Evolutionary conservation across 768 basidiomycete genomes (phyloP).

Genomic region (Tylopilus subfusipes): DNA sequence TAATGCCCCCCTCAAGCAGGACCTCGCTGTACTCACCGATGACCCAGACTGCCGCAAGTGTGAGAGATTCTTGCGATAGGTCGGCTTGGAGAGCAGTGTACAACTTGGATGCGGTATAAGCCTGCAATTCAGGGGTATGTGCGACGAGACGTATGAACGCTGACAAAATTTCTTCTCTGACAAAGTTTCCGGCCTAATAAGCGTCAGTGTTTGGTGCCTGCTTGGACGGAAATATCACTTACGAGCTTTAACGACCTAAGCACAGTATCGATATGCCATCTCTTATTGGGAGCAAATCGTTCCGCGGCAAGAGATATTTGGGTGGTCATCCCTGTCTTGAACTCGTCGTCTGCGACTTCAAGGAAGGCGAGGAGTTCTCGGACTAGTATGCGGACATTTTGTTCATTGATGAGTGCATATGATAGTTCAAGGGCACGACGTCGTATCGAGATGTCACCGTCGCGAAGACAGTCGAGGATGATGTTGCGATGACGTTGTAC

Average conservation of each 20-base stretch:
- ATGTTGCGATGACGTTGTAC: slow-evolving; percentile 98
- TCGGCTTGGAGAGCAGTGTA: slow-evolving; percentile 85
- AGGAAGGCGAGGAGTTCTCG: slow-evolving; percentile 94
- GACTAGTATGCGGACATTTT: slow-evolving; percentile 88
- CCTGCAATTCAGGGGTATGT: slow-evolving; percentile 95
- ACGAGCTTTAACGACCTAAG: slow-evolving; percentile 89
- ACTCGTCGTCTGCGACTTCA: slow-evolving; percentile 97
- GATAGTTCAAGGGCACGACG: slow-evolving; percentile 95
- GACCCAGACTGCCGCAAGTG: slow-evolving; percentile 90
- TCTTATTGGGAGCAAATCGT: slow-evolving; percentile 93
- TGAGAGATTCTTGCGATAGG: slow-evolving; percentile 94
- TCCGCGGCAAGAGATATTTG: slow-evolving; percentile 96
- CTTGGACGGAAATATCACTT: slow-evolving; percentile 25
- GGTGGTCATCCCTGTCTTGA: slow-evolving; percentile 97
- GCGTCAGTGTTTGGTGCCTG: neutral
- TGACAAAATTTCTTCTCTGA: slow-evolving; percentile 92
- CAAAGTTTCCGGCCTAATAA: slow-evolving; percentile 90
- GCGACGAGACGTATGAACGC: slow-evolving; percentile 94
- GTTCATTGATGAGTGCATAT: slow-evolving; percentile 94
- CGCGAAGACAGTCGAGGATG: slow-evolving; percentile 98
- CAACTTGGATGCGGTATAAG: slow-evolving; percentile 89
- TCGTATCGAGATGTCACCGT: slow-evolving; percentile 97
- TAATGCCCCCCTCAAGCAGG: slow-evolving; percentile 79
- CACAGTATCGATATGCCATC: slow-evolving; percentile 99
- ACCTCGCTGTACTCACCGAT: slow-evolving; percentile 96